Evolutionary conservation across 2,329 filamentous ascomycete species (phyloP), one percentile per base, ranked within the genome.

Genomic region (Aureobasidium sp.): DNA sequence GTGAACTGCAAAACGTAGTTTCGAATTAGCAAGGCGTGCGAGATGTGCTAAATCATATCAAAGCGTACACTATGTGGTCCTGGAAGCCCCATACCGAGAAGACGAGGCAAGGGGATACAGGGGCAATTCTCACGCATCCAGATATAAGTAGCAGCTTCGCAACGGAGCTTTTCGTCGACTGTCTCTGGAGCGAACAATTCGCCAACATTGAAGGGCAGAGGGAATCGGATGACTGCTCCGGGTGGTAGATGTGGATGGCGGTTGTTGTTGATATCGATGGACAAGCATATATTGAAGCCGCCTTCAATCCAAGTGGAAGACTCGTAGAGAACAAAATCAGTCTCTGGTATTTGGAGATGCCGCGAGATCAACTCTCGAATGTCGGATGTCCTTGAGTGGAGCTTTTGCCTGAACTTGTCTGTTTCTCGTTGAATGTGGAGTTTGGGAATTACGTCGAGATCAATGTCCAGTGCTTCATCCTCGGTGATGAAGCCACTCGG

Each of bases 131-230:
- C 66, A 40, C 73, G 65, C 4, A 78, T 67, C 73, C 73, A 77
- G 24, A 72, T 67, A 64, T 74, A 78, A 2, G 74, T 74, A 2
- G 70, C 75, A 14, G 70, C 74, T 67, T 78, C 75, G 62, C 67
- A 67, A 19, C 70, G 64, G 2, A 79, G 19, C 68, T 79, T 79
- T 68, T 79, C 76, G 37, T 79, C 73, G 15, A 72, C 70, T 45
- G 72, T 77, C 14, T 76, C 77, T 14, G 75, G 75, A 60, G 69
- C 63, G 24, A 50, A 62, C 15, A 59, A 61, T 60, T 78, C 77
- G 11, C 75, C 76, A 31, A 22, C 4, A 12, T 37, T 42, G 37
- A 29, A 40, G 7, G 52, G 52, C 14, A 56, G n/a, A 4, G 52
- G 52, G 11, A 56, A 40, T 1, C 52, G 37, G 9, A 56, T 19